phyloP scores from a whole-genome alignment of 2,329 filamentous ascomycete genomes.

The Cytospora piceae region DNA sequence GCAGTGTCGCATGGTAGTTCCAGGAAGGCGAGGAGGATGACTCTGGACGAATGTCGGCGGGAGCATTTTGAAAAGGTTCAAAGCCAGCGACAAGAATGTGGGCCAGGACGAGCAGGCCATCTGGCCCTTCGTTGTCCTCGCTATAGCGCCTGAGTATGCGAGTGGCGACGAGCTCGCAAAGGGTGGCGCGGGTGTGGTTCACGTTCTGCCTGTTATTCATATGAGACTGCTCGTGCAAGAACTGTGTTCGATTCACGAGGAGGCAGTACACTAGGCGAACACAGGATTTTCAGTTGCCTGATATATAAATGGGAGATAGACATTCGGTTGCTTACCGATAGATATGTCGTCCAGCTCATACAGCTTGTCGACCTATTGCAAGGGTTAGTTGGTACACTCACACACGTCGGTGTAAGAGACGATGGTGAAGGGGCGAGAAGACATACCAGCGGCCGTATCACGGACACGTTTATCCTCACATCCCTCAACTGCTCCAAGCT shows the following conservation, averaged over 20 bases:
- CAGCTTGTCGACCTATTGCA: slow-evolving; percentile 67
- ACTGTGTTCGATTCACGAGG: slow-evolving; percentile 79
- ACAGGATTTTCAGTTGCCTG: slow-evolving; percentile 4
- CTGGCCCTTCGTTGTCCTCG: slow-evolving; percentile 72
- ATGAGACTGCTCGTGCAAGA: slow-evolving; percentile 76
- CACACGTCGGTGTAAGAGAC: not conserved
- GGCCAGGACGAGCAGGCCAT: slow-evolving; percentile 73
- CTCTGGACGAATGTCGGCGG: slow-evolving; percentile 64
- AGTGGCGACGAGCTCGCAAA: slow-evolving; percentile 81
- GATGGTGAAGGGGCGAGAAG: not conserved
- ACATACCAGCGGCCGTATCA: slow-evolving; percentile 72
- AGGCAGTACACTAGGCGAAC: slow-evolving; percentile 71
- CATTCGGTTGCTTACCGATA: slow-evolving; percentile 55
- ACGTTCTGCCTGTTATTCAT: slow-evolving; percentile 81
- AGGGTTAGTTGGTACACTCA: not conserved
- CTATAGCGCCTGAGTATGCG: slow-evolving; percentile 78
- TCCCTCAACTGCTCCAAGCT: slow-evolving; percentile 78
- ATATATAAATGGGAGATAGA: not conserved
- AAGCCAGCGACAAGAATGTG: slow-evolving; percentile 84
- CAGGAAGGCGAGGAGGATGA: slow-evolving; percentile 54
- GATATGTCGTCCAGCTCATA: slow-evolving; percentile 81
- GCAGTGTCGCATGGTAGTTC: slow-evolving; percentile 63
- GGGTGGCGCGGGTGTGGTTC: slow-evolving; percentile 73
- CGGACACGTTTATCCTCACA: slow-evolving; percentile 78
- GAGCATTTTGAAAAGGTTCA: slow-evolving; percentile 83